Evolutionary conservation across 108 stramenopile genomes (phyloP).

Genomic region (Cyclotella choctawhatcheeana): DNA sequence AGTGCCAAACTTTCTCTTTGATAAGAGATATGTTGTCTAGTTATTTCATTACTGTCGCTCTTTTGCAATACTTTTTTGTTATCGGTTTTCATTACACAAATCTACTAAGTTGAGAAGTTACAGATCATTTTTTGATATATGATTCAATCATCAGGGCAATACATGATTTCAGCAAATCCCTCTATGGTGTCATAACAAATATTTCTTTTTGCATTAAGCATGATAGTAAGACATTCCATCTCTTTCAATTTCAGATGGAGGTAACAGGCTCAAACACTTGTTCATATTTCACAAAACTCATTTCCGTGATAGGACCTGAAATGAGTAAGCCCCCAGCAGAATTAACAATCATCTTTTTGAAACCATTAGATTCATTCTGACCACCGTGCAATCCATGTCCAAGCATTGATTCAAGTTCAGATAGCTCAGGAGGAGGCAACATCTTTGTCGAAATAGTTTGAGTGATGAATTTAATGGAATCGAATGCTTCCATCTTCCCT

Average conservation of each 20-base stretch:
- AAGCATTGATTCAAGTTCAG: slow-evolving; percentile 22
- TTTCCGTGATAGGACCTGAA: slow-evolving; percentile 22
- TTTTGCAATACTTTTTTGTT: background rate
- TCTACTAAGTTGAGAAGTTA: too few species aligned
- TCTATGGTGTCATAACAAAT: too few species aligned
- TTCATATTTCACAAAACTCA: slow-evolving; percentile 8
- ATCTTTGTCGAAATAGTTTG: slow-evolving; percentile 12
- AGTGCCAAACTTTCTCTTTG: background rate
- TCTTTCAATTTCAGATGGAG: slow-evolving; percentile 9
- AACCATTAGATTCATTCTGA: slow-evolving; percentile 13
- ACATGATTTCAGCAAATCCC: too few species aligned
- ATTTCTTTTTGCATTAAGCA: too few species aligned
- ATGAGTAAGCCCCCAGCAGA: slow-evolving; percentile 23
- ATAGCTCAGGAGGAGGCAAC: slow-evolving; percentile 24
- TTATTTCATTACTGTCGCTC: background rate
- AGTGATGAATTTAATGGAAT: slow-evolving; percentile 16
- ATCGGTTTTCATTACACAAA: too few species aligned
- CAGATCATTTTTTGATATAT: too few species aligned
- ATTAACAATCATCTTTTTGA: slow-evolving; percentile 26
- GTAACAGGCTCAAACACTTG: slow-evolving; percentile 31
- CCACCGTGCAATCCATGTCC: background rate
- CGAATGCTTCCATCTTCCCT: slow-evolving; percentile 28
- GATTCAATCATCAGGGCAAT: too few species aligned
- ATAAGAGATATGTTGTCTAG: background rate
- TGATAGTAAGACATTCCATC: too few species aligned